Evolutionary conservation across 1,139 yeast species (phyloP), one percentile per base, ranked within the genome.

Genomic region (Geotrichum bryndzae): DNA sequence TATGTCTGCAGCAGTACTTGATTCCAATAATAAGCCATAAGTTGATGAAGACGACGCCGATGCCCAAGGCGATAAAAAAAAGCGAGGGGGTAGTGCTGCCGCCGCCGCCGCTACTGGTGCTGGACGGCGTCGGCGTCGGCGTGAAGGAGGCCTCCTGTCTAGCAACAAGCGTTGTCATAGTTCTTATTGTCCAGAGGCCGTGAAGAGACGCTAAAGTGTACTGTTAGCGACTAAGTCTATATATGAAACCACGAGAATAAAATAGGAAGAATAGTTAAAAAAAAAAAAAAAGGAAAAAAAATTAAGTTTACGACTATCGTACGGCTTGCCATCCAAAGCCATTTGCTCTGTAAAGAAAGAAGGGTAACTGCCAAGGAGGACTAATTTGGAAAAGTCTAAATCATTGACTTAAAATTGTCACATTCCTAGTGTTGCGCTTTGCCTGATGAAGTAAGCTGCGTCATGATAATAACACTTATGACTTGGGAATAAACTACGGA

Each of bases 31-130:
- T 66, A 53, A 75, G 68, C 79, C 74, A 76, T 18, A 76, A 65
- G 63, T 74, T 73, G 48, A 74, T 70, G 58, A 76, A 75, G 11
- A 75, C 73, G 13, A 76, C 70, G 7, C 79, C 79, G 56, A 76
- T 67, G 0, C 77, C 79, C 5, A 76, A 69, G 11, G 78, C 78
- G 33, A 76, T 74, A 61, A 76, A 76, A 65, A 75, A 76, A 29
- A 76, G 65, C 50, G 72, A 71, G 45, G 74, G 73, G 3, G 73
- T 68, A 13, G 57, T 53, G 29, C 64, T 56, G 41, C 61, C 29
- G 22, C 61, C 62, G 7, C 58, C 29, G 41, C 55, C 18, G 3
- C 51, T n/a, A 15, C 51, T 50, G 11, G 41, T 8, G 11, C 31
- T 15, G 8, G 57, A n/a, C 18, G 48, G 22, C 22, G 48, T 18